Evolutionary conservation across 2,329 filamentous ascomycete species (phyloP).

Genomic region (Aspergillus intermedius): DNA sequence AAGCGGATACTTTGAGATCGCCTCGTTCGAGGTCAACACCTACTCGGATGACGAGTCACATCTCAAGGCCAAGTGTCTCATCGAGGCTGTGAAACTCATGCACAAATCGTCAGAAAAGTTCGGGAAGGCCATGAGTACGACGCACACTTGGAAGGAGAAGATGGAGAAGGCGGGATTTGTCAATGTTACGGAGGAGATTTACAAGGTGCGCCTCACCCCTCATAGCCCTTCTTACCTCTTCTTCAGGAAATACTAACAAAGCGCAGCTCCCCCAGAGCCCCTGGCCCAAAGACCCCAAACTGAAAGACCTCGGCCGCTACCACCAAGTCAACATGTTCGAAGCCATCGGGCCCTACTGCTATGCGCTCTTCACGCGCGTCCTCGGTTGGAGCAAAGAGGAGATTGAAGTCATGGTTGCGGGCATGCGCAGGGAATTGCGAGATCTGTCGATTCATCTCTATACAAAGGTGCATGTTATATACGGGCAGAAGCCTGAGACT

Average conservation of each 20-base stretch:
- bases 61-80: slow-evolving; percentile 16
- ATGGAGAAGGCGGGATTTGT: slow-evolving; percentile 49
- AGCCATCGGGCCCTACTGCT: slow-evolving; percentile 28
- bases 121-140: slow-evolving; percentile 28
- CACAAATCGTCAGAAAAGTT: slow-evolving; percentile 23
- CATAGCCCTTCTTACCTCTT: not conserved
- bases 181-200: slow-evolving; percentile 45
- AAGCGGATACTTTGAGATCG: slow-evolving; percentile 24
- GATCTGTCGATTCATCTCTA: slow-evolving; percentile 34
- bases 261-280: slow-evolving; percentile 43
- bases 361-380: slow-evolving; percentile 34
- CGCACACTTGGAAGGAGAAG: slow-evolving; percentile 32
- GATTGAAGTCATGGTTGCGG: slow-evolving; percentile 33
- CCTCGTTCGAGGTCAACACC: slow-evolving; percentile 84
- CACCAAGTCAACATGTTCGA: slow-evolving; percentile 32
- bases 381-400: slow-evolving; percentile 32
- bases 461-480: slow-evolving; percentile 24
- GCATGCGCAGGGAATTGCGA: slow-evolving; percentile 32
- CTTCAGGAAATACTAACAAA: slow-evolving; percentile 1
- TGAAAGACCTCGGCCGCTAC: slow-evolving; percentile 47
- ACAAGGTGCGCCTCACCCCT: slow-evolving; percentile 27
- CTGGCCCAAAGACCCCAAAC: slow-evolving; percentile 47
- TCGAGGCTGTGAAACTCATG: slow-evolving; percentile 23
- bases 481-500: slow-evolving; percentile 17
- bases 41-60: slow-evolving; percentile 55